Base-by-base conservation (phyloP, 345 rosid species). In the Linum tenue region DNA sequence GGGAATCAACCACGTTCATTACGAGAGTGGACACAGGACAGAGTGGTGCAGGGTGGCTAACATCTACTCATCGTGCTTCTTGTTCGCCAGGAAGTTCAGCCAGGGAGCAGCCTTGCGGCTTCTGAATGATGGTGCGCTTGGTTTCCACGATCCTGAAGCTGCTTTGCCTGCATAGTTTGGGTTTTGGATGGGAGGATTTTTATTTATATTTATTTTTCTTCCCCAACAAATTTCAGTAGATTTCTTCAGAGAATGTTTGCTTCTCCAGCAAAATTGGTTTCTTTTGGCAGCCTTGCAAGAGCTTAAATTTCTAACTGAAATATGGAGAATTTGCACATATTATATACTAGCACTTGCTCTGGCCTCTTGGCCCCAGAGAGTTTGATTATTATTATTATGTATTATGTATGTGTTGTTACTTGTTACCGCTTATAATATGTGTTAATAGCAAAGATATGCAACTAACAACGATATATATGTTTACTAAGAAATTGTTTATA, bases 1-100 rank as follows among this genome's bases (percentile, higher is more conserved):
- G 75, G 71, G 36, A 8, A 72, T 56, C 40, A 51, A 72, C 17
- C 56, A 57, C 3, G 42, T 72, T 0, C 5, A 57, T 39, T 38
- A 56, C 31, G 71, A 72, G 43, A 40, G 67, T 9, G 67, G 42
- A n/a, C 39, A 56, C 14, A 16, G 12, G 39, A 66, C 59, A 3
- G 71, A 60, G 40, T 55, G 59, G 71, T 72, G 75, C 59, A 62
- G 40, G 7, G 63, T 53, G 16, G 17, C 40, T 7, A 31, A 37
- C 9, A 55, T 9, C 22, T 16, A 4, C 0, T 16, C 62, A 5
- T 55, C 68, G 2, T 68, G 76, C 22, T 73, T 59, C 43, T 44
- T 73, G 56, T 73, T 73, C 31, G 76, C 76, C 1, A 68, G 76
- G 64, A 73, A 73, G 69, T 73, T 73, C 72, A 68, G 69, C 6